Conservation (phyloP, 805 yeast species). For the Candida ponderosae region DNA sequence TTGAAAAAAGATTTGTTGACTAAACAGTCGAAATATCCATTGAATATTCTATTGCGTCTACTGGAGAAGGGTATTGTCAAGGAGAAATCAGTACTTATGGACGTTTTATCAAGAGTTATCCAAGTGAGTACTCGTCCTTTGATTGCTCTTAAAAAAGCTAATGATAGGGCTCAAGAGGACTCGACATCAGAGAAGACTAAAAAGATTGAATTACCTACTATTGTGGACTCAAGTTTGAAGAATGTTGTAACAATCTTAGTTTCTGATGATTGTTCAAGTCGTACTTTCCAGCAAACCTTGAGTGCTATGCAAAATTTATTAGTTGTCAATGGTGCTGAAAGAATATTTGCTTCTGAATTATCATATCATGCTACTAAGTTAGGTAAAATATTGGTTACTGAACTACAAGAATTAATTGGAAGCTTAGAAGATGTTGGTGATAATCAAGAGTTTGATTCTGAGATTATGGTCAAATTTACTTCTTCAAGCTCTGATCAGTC, state of each 20-base stretch:
- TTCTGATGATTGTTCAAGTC: slow-evolving; percentile 77
- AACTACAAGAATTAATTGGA: slow-evolving; percentile 40
- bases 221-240: slow-evolving; percentile 55
- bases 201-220: slow-evolving; percentile 44
- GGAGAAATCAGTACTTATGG: slow-evolving; percentile 72
- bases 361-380: slow-evolving; percentile 55
- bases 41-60: slow-evolving; percentile 57
- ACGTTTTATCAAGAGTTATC: slow-evolving; percentile 62
- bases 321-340: slow-evolving; percentile 49
- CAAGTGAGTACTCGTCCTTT: slow-evolving; percentile 75
- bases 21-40: slow-evolving; percentile 54
- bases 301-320: slow-evolving; percentile 75
- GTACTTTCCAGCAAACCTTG: slow-evolving; percentile 77
- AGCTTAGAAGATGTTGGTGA: slow-evolving; percentile 32
- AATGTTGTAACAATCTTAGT: slow-evolving; percentile 60
- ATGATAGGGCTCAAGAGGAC: slow-evolving; percentile 20
- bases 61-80: slow-evolving; percentile 57
- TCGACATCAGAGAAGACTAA: slow-evolving; percentile 5
- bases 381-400: slow-evolving; percentile 46
- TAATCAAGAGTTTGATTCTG: slow-evolving; percentile 42
- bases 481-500: slow-evolving; percentile 83
- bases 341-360: slow-evolving; percentile 59
- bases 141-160: slow-evolving; percentile 40
- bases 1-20: slow-evolving; percentile 23
- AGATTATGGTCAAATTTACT: slow-evolving; percentile 59